Evolutionary conservation across 2,329 filamentous ascomycete genomes (phyloP).

Genomic region (Pseudogymnoascus sp.): DNA sequence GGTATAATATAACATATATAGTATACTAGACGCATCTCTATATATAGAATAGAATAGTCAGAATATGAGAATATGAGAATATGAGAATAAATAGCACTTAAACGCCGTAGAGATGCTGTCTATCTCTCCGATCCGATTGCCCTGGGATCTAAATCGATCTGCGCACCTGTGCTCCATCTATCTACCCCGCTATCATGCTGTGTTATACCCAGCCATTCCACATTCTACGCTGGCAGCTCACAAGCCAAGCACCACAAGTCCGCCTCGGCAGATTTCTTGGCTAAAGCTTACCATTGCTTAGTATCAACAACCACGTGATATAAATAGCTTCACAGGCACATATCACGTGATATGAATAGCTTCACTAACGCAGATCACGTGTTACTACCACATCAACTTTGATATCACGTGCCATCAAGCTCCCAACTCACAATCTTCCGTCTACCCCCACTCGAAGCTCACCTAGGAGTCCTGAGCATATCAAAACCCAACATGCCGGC

Average conservation of each 20-base stretch:
- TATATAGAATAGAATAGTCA: neutral
- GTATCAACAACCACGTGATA: neutral
- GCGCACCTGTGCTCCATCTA: neutral
- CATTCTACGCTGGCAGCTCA: neutral
- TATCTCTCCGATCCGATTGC: neutral
- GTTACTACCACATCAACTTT: neutral
- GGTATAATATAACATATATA: neutral
- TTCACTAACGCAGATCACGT: neutral
- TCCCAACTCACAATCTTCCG: neutral
- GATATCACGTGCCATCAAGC: neutral
- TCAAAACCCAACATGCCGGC: neutral
- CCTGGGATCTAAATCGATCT: neutral
- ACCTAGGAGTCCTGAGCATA: neutral
- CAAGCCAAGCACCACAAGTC: neutral
- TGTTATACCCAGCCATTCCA: neutral
- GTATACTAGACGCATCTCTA: neutral
- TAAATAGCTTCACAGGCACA: neutral
- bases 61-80: neutral
- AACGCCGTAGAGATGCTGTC: neutral
- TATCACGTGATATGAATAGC: neutral
- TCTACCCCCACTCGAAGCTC: neutral
- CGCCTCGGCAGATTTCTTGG: neutral
- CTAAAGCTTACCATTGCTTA: conserved; percentile 2
- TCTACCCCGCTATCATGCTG: neutral
- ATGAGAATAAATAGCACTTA: neutral